Evolutionary conservation across 2,329 filamentous ascomycete genomes (phyloP).

Genomic region (Aureobasidium sp.): DNA sequence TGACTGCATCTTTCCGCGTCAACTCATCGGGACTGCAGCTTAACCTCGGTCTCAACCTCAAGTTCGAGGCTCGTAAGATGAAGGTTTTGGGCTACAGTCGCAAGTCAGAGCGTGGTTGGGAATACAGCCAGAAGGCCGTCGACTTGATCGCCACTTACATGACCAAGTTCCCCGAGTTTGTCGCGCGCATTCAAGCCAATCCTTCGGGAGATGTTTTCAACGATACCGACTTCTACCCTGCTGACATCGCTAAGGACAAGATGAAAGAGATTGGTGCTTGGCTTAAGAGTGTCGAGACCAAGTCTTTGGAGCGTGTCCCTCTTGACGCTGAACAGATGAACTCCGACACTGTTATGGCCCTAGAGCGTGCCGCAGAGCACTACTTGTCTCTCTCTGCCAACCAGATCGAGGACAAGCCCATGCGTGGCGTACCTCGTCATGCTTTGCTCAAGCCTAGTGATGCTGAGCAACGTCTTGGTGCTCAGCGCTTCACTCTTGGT

Average conservation of each 20-base stretch:
- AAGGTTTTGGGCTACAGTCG: constrained; percentile 95
- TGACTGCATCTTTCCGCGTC: constrained; percentile 89
- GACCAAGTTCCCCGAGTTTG: constrained; percentile 89
- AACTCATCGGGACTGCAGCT: constrained; percentile 72
- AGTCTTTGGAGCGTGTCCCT: constrained; percentile 90
- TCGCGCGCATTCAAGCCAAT: constrained; percentile 77
- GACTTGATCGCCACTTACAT: constrained; percentile 80
- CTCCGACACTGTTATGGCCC: constrained; percentile 72
- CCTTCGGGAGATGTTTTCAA: constrained; percentile 76
- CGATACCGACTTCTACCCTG: constrained; percentile 79
- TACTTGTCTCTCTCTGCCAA: constrained; percentile 43
- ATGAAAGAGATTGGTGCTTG: constrained; percentile 92
- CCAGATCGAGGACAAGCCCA: constrained; percentile 54
- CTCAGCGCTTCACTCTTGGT: constrained; percentile 74
- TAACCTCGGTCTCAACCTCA: constrained; percentile 90
- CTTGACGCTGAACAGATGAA: constrained; percentile 95
- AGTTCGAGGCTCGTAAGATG: constrained; percentile 90
- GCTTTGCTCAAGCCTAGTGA: constrained; percentile 89
- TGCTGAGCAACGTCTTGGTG: constrained; percentile 83
- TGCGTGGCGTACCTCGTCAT: constrained; percentile 74
- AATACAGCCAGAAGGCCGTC: constrained; percentile 82
- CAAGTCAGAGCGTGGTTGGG: constrained; percentile 81
- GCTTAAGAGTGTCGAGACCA: constrained; percentile 86
- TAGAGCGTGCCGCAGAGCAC: constrained; percentile 68
- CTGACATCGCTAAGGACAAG: constrained; percentile 62